These are phyloP conservation scores for Seiridium cupressi DNA, from an alignment of 2,329 filamentous ascomycete genomes.

Conservation along the genomic window DNA sequence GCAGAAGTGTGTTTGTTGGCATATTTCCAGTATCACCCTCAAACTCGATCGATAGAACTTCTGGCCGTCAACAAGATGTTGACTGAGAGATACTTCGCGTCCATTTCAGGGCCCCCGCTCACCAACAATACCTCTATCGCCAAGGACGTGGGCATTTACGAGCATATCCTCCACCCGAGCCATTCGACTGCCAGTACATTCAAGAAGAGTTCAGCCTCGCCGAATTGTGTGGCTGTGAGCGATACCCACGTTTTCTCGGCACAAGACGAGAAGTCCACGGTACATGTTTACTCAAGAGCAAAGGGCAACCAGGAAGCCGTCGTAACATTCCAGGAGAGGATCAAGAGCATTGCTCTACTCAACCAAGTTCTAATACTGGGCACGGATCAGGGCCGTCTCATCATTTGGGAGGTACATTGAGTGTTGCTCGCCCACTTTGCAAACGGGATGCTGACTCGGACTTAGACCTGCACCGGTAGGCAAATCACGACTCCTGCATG, in stretches of 20 bases:
- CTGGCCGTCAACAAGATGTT: conserved; percentile 40
- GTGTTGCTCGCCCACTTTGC: not conserved
- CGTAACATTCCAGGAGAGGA: conserved; percentile 83
- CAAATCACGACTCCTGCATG: conserved; percentile 73
- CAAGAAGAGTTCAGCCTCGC: conserved; percentile 87
- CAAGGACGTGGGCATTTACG: conserved; percentile 84
- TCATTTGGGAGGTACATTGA: conserved; percentile 82
- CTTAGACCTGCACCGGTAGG: conserved; percentile 70
- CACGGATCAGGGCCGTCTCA: conserved; percentile 79
- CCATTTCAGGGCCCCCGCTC: conserved; percentile 56
- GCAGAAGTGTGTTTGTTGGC: too few species aligned
- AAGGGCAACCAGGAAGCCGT: conserved; percentile 86
- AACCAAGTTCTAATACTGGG: conserved; percentile 75
- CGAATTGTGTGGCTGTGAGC: conserved; percentile 77
- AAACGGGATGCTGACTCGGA: conserved; percentile 4
- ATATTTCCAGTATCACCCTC: too few species aligned
- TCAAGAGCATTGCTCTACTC: conserved; percentile 73
- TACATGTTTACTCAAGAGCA: conserved; percentile 86
- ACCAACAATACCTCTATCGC: conserved; percentile 61
- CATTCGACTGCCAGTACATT: conserved; percentile 73
- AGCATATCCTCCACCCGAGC: conserved; percentile 77
- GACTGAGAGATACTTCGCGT: conserved; percentile 58
- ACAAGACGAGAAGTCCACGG: conserved; percentile 85
- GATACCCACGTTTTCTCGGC: conserved; percentile 85
- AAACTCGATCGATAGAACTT: not conserved